A percentile compares a stretch with the other conserved stretches of the same genome.
phyloP scores from a whole-genome alignment of 2,329 filamentous ascomycete species.

The Botrytis porri region DNA sequence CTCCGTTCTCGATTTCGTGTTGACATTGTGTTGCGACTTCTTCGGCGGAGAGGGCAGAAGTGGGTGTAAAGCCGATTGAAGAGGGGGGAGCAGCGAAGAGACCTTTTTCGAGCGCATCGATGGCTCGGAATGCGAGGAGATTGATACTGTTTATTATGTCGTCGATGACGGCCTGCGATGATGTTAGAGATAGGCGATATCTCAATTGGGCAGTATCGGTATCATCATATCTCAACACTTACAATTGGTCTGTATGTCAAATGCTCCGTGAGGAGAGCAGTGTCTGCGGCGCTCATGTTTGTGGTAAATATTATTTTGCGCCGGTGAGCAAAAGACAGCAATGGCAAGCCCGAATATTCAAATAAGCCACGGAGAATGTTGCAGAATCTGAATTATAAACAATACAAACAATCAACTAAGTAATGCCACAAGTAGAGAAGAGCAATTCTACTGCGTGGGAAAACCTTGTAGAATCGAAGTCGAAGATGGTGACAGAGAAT shows the following conservation, averaged over 20 bases:
- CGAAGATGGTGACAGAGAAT: conserved; percentile 10
- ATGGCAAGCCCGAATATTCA: not conserved
- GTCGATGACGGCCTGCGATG: conserved; percentile 78
- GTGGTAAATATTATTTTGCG: not conserved
- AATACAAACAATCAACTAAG: not conserved
- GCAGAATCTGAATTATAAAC: not conserved
- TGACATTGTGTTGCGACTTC: conserved; percentile 50
- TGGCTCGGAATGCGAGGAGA: conserved; percentile 83
- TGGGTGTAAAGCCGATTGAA: conserved; percentile 73
- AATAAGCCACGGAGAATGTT: too few relatives aligned
- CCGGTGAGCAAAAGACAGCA: not conserved
- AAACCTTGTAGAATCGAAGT: not conserved
- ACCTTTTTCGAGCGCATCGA: conserved; percentile 82
- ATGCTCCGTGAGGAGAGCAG: conserved; percentile 84
- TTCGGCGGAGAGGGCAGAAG: conserved; percentile 38
- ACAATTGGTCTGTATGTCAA: conserved; percentile 92
- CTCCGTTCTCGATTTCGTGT: conserved; percentile 82
- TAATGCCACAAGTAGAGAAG: not conserved
- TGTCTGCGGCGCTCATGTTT: conserved; percentile 39
- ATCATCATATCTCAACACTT: conserved; percentile 39
- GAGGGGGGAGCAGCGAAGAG: conserved; percentile 71
- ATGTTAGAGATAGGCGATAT: conserved; percentile 21
- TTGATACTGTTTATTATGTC: conserved; percentile 98
- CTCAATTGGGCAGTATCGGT: not conserved
- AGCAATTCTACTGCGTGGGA: not conserved